These are phyloP conservation scores for Coleophoma cylindrospora DNA, from an alignment of 2,329 filamentous ascomycete genomes.

Conservation along the genomic window DNA sequence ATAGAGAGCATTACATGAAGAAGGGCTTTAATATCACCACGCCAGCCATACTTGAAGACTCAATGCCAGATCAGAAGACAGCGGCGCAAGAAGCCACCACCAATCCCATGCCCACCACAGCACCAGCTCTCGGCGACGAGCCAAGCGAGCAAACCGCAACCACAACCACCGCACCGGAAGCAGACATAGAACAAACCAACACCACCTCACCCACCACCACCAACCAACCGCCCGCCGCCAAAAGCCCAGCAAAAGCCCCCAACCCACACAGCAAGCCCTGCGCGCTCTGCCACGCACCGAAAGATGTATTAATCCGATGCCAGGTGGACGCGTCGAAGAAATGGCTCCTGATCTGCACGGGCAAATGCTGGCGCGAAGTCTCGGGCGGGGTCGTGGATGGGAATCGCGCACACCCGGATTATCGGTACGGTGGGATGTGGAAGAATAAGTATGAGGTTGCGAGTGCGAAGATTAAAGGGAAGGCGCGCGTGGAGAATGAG, in stretches of 20 bases:
- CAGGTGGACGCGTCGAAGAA: slow-evolving; percentile 9
- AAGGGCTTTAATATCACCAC: too few relatives aligned
- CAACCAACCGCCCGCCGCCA: background rate
- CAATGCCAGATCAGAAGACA: too few relatives aligned
- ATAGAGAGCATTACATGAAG: too few relatives aligned
- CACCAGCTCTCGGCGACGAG: background rate
- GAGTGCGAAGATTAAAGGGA: slow-evolving; percentile 14
- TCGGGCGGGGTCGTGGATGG: slow-evolving; percentile 6
- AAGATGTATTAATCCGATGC: slow-evolving; percentile 11
- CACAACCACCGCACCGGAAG: background rate
- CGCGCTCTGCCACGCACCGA: slow-evolving; percentile 4
- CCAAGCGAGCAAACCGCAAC: background rate
- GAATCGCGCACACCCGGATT: slow-evolving; percentile 1
- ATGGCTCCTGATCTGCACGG: slow-evolving; percentile 12
- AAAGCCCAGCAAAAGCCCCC: background rate
- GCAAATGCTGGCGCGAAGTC: slow-evolving; percentile 4
- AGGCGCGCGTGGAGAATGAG: slow-evolving; percentile 6
- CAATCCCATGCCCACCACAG: too few relatives aligned
- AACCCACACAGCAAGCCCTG: slow-evolving; percentile 11
- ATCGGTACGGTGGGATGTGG: slow-evolving; percentile 14
- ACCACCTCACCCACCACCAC: background rate
- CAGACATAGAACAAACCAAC: background rate
- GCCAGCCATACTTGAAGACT: too few relatives aligned
- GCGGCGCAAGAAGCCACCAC: too few relatives aligned
- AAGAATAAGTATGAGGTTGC: slow-evolving; percentile 13